Percentiles rank a stretch among this genome's conserved stretches.
Conservation (phyloP, 345 rosid species). For the Laguncularia racemosa region DNA sequence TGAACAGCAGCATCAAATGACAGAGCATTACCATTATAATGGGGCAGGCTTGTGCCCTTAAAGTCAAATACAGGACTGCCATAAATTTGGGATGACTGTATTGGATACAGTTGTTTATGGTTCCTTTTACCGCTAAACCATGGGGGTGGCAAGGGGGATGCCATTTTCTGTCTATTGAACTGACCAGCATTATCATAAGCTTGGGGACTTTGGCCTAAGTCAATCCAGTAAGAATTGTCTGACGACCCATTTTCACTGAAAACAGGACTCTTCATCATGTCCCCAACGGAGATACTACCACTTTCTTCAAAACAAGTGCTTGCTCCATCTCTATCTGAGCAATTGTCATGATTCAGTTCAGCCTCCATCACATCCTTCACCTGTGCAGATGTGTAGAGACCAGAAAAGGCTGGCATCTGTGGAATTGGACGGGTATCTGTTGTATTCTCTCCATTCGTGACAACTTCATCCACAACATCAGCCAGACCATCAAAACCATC, state of each 20-base stretch:
- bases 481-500: slow-evolving; percentile 70
- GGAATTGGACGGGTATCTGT: slow-evolving; percentile 47
- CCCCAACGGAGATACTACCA: slow-evolving; percentile 87
- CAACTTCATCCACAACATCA: slow-evolving; percentile 46
- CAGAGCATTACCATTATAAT: slow-evolving; percentile 44
- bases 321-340: slow-evolving; percentile 75
- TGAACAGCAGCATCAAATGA: slow-evolving; percentile 94
- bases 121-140: slow-evolving; percentile 71
- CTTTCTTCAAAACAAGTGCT: slow-evolving; percentile 95
- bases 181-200: slow-evolving; percentile 57
- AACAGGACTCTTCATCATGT: slow-evolving; percentile 93
- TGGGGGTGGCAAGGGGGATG: slow-evolving; percentile 55
- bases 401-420: slow-evolving; percentile 93
- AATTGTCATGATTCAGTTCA: slow-evolving; percentile 79
- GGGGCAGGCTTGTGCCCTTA: slow-evolving; percentile 35
- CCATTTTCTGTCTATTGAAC: slow-evolving; percentile 43
- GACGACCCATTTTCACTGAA: slow-evolving; percentile 96
- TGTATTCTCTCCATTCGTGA: slow-evolving; percentile 41
- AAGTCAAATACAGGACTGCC: slow-evolving; percentile 66
- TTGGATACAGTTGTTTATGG: slow-evolving; percentile 55
- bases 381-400: slow-evolving; percentile 79
- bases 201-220: slow-evolving; percentile 91
- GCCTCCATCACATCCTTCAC: slow-evolving; percentile 89
- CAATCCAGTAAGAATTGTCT: slow-evolving; percentile 86
- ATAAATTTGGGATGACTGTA: slow-evolving; percentile 46